Evolutionary conservation across 305 asterid species (phyloP).

Genomic region (Solanum hybrid): DNA sequence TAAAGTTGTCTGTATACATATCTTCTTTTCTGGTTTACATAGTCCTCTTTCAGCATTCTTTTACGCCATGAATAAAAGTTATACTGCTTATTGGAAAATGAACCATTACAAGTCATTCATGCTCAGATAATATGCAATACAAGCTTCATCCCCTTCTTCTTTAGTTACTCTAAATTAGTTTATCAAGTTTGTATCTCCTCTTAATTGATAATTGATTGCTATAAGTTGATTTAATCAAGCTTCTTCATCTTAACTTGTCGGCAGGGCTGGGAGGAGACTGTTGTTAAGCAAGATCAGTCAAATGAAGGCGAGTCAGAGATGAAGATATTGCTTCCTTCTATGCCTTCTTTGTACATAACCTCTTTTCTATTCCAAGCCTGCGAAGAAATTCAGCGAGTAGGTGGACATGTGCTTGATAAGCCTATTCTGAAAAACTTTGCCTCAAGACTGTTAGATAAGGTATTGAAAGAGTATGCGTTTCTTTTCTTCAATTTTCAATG

Average conservation of each 20-base stretch:
- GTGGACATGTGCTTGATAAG: slow-evolving; percentile 94
- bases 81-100: slow-evolving; percentile 5
- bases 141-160: not conserved
- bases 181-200: not conserved
- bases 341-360: slow-evolving; percentile 81
- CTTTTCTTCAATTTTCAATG: not conserved
- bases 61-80: not conserved
- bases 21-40: not conserved
- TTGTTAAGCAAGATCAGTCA: slow-evolving; percentile 74
- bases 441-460: slow-evolving; percentile 68
- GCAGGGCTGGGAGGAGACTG: slow-evolving; percentile 98
- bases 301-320: slow-evolving; percentile 71
- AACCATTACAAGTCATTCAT: not conserved
- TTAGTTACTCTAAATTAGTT: not conserved
- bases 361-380: slow-evolving; percentile 79
- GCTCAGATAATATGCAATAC: not conserved
- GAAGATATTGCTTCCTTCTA: slow-evolving; percentile 86
- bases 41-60: not conserved
- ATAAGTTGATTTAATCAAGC: not conserved
- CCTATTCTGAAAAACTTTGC: slow-evolving; percentile 79
- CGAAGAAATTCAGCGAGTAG: slow-evolving; percentile 91
- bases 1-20: not conserved
- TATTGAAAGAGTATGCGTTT: slow-evolving; percentile 8
- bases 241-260: slow-evolving; percentile 12
- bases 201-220: not conserved